Evolutionary conservation across 2,329 filamentous ascomycete genomes (phyloP).

Genomic region (Cladophialophora exuberans): DNA sequence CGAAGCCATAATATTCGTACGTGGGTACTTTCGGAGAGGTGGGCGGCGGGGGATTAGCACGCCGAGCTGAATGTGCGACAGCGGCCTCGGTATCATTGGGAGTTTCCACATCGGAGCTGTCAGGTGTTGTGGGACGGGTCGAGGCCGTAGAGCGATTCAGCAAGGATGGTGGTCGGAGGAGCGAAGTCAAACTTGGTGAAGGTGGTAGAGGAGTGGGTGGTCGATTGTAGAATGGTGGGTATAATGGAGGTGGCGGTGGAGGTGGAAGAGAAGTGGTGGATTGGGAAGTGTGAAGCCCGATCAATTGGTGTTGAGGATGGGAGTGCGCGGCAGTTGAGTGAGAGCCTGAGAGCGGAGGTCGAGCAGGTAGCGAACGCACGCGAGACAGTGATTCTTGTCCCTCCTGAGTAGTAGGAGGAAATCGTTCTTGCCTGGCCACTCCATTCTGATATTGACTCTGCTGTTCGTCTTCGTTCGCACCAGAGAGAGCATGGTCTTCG

Average conservation of each 20-base stretch:
- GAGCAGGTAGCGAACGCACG: constrained; percentile 24
- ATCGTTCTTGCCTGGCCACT: background rate
- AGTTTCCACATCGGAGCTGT: constrained; percentile 83
- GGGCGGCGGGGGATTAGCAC: constrained; percentile 70
- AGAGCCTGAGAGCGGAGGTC: constrained; percentile 16
- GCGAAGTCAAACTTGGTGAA: constrained; percentile 87
- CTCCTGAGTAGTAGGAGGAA: constrained; percentile 12
- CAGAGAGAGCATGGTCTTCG: background rate
- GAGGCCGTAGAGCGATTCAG: constrained; percentile 57
- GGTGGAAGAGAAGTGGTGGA: constrained; percentile 37
- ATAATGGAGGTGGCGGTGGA: constrained; percentile 55
- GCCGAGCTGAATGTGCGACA: constrained; percentile 63
- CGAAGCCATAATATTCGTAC: constrained; percentile 99
- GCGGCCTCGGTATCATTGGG: constrained; percentile 62
- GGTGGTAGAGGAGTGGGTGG: constrained; percentile 94
- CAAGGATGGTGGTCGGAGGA: constrained; percentile 71
- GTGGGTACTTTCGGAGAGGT: constrained; percentile 95
- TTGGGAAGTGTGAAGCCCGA: constrained; percentile 25
- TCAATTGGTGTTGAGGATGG: background rate
- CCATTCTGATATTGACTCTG: constrained; percentile 32
- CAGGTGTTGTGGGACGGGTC: constrained; percentile 89
- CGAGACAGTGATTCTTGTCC: constrained; percentile 20
- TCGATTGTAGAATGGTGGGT: constrained; percentile 94
- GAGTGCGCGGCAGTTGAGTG: background rate
- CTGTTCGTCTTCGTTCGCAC: constrained; percentile 8